Evolutionary conservation across 2,329 filamentous ascomycete species (phyloP).

Genomic region (Aspergillus ochraceoroseus): DNA sequence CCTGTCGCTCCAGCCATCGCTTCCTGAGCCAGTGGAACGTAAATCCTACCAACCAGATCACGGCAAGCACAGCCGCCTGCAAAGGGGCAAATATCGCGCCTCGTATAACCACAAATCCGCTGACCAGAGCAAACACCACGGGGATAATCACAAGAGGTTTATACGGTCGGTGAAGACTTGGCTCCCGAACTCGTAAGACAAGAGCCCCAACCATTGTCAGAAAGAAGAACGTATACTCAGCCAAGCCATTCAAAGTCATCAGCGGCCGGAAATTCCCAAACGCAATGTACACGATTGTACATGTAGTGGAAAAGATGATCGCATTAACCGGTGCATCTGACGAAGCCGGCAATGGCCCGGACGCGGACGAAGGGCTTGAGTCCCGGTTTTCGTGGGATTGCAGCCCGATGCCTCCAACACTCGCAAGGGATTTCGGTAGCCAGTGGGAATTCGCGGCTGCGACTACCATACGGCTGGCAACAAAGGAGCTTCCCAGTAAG

Average conservation of each 20-base stretch:
- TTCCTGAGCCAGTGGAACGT: conserved; percentile 5
- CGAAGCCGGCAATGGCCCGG: not conserved
- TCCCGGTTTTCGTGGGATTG: no score
- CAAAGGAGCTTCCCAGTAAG: conserved; percentile 14
- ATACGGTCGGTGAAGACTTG: conserved; percentile 9
- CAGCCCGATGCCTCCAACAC: conserved; percentile 3
- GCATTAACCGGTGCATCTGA: conserved; percentile 17
- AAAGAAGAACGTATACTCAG: conserved; percentile 16
- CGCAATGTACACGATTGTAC: conserved; percentile 11
- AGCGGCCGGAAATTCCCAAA: conserved; percentile 15
- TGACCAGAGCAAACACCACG: conserved; percentile 7
- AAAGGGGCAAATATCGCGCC: conserved; percentile 11
- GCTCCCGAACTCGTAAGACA: conserved; percentile 11
- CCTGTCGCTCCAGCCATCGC: conserved; percentile 4
- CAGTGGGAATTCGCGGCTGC: conserved; percentile 13
- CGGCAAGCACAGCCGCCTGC: conserved; percentile 6
- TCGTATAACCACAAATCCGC: conserved; percentile 10
- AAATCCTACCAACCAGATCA: conserved; percentile 8
- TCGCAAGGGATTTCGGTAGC: conserved; percentile 8
- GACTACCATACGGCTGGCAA: conserved; percentile 14
- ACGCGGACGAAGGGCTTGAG: no score
- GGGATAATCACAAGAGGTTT: conserved; percentile 10
- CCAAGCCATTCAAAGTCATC: conserved; percentile 14
- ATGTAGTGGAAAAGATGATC: conserved; percentile 10
- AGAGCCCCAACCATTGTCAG: conserved; percentile 13